These are phyloP conservation scores for Hamamelis virginiana DNA, from an alignment of 164 flowering plant genomes.

Conservation along the genomic window DNA sequence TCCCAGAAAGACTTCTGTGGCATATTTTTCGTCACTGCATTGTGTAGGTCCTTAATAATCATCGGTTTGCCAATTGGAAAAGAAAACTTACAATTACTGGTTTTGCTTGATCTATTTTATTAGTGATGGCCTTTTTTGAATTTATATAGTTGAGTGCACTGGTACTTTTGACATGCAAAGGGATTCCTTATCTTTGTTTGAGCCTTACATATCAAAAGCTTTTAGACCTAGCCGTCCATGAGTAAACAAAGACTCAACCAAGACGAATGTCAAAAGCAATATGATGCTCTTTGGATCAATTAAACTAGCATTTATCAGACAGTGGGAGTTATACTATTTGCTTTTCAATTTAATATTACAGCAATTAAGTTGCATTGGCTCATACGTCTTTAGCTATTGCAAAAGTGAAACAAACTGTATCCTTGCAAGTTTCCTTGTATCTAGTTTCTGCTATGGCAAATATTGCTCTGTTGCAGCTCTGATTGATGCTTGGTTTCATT, in stretches of 20 bases:
- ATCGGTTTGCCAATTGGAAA: constrained; percentile 6
- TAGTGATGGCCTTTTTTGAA: constrained; percentile 5
- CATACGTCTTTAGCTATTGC: background rate
- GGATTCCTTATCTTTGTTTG: constrained; percentile 29
- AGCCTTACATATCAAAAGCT: background rate
- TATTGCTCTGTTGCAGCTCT: no score
- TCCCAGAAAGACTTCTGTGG: background rate
- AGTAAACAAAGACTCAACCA: constrained; percentile 24
- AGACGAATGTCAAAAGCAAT: constrained; percentile 18
- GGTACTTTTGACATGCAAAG: constrained; percentile 17
- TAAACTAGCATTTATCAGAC: constrained; percentile 1
- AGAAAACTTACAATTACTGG: background rate
- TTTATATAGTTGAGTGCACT: constrained; percentile 13
- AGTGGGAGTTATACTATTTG: background rate
- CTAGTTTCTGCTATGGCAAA: no score
- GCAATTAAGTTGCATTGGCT: background rate
- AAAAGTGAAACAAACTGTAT: background rate
- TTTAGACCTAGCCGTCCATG: constrained; percentile 14
- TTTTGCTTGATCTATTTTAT: constrained; percentile 5
- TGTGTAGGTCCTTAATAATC: constrained; percentile 2
- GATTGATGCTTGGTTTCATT: background rate
- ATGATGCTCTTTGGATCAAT: constrained; percentile 5
- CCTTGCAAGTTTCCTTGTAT: background rate
- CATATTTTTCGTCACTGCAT: background rate
- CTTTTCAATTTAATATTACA: background rate